Conservation (phyloP, 305 asterid genomes). For the Plantago coronopus region DNA sequence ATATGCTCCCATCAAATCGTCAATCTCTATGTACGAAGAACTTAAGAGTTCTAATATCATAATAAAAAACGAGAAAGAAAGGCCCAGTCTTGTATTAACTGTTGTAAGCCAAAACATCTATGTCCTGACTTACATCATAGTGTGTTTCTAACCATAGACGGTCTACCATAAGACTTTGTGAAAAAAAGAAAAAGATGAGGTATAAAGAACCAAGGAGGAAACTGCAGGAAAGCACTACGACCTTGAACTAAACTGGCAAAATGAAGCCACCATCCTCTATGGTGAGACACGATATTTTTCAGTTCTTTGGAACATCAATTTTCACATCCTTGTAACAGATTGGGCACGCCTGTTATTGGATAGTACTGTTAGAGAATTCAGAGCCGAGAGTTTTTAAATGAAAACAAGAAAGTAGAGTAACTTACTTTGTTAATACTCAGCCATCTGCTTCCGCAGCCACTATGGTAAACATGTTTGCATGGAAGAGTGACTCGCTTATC, state of each 20-base stretch:
- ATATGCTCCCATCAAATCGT: constrained; percentile 4
- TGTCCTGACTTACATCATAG: too few species aligned
- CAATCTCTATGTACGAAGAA: constrained; percentile 8
- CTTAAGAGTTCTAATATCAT: neutral
- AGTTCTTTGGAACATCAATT: constrained; percentile 44
- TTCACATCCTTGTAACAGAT: constrained; percentile 83
- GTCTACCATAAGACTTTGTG: too few species aligned
- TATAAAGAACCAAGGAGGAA: constrained; percentile 19
- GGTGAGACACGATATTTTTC: constrained; percentile 22
- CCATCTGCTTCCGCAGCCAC: constrained; percentile 81
- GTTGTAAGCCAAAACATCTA: too few species aligned
- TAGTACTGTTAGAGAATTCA: constrained; percentile 22
- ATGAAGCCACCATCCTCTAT: constrained; percentile 25
- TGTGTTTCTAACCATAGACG: too few species aligned
- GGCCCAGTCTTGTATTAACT: too few species aligned
- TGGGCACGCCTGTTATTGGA: constrained; percentile 74
- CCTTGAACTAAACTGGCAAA: constrained; percentile 20
- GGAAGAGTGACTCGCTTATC: constrained; percentile 78
- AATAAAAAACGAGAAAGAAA: too few species aligned
- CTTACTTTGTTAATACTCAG: constrained; percentile 83
- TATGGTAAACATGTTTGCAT: constrained; percentile 80
- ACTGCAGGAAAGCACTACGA: constrained; percentile 24
- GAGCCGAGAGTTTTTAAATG: neutral
- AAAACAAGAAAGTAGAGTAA: constrained; percentile 12
- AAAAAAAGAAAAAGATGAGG: constrained; percentile 17